These are phyloP conservation scores for Vitis hybrid DNA, from an alignment of 177 flowering plant species.

Conservation along the genomic window DNA sequence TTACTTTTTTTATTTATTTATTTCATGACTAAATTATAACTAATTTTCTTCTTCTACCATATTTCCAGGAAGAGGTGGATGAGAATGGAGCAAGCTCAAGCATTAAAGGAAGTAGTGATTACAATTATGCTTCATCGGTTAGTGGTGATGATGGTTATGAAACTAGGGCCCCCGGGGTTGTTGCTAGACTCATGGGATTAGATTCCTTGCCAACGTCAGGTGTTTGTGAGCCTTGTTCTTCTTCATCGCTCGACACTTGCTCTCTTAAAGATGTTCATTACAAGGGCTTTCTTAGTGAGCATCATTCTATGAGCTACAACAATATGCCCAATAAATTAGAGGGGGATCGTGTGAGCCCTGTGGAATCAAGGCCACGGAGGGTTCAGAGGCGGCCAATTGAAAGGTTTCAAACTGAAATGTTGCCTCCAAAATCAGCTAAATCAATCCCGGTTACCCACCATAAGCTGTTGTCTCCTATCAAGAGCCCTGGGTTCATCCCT, in stretches of 20 bases:
- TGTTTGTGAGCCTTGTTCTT: slow-evolving; percentile 24
- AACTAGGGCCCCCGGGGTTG: slow-evolving; percentile 39
- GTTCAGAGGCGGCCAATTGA: slow-evolving; percentile 51
- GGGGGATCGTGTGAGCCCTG: slow-evolving; percentile 17
- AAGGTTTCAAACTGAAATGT: slow-evolving; percentile 75
- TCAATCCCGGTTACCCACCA: slow-evolving; percentile 68
- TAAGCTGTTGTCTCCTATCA: slow-evolving; percentile 83
- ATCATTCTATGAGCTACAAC: slow-evolving; percentile 26
- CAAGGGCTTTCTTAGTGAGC: slow-evolving; percentile 19
- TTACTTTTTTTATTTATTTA: neutral
- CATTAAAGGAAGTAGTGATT: slow-evolving; percentile 26
- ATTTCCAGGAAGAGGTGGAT: slow-evolving; percentile 30
- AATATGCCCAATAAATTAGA: slow-evolving; percentile 27
- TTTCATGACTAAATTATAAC: neutral
- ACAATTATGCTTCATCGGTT: slow-evolving; percentile 29
- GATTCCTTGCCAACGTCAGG: slow-evolving; percentile 38
- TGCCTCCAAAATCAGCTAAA: slow-evolving; percentile 84
- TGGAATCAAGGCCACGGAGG: slow-evolving; percentile 37
- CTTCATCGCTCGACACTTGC: slow-evolving; percentile 17
- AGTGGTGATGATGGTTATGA: slow-evolving; percentile 42
- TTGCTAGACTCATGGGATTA: slow-evolving; percentile 57
- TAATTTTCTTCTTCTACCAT: neutral
- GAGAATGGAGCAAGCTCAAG: slow-evolving; percentile 23
- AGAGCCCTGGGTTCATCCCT: slow-evolving; percentile 57
- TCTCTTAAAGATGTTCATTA: slow-evolving; percentile 16